Evolutionary conservation across 2,329 filamentous ascomycete species (phyloP).

Genomic region (Cytospora leucostoma): DNA sequence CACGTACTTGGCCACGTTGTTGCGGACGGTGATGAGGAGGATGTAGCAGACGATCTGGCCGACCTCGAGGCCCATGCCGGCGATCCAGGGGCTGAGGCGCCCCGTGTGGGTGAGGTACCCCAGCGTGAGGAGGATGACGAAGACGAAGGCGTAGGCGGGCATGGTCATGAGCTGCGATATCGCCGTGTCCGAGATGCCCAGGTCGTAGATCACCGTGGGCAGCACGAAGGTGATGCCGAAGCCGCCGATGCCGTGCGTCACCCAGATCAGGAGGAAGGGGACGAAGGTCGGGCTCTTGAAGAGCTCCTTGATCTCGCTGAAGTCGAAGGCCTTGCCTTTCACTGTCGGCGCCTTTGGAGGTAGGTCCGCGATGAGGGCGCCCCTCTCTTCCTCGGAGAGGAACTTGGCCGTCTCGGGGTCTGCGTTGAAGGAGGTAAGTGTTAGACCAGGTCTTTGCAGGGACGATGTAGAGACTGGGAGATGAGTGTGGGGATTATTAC

Average conservation of each 20-base stretch:
- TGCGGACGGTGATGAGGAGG: constrained; percentile 40
- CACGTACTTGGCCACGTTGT: constrained; percentile 40
- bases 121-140: constrained; percentile 33
- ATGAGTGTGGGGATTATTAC: too few relatives aligned
- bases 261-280: constrained; percentile 34
- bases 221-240: constrained; percentile 35
- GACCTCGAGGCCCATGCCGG: constrained; percentile 35
- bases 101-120: constrained; percentile 31
- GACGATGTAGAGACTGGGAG: too few relatives aligned
- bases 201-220: constrained; percentile 35
- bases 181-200: constrained; percentile 34
- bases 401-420: constrained; percentile 33
- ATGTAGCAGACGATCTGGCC: constrained; percentile 43
- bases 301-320: constrained; percentile 30
- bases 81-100: constrained; percentile 32
- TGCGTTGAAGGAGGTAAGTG: not conserved
- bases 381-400: constrained; percentile 30
- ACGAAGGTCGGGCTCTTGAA: constrained; percentile 32
- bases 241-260: constrained; percentile 35
- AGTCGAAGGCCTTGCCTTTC: constrained; percentile 30
- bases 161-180: constrained; percentile 36
- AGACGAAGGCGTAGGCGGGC: constrained; percentile 29
- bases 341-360: constrained; percentile 32
- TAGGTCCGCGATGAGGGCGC: constrained; percentile 30
- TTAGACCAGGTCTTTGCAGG: not conserved